phyloP scores from a whole-genome alignment of 139 green algal species.

The Chlamydomonas sp. region DNA sequence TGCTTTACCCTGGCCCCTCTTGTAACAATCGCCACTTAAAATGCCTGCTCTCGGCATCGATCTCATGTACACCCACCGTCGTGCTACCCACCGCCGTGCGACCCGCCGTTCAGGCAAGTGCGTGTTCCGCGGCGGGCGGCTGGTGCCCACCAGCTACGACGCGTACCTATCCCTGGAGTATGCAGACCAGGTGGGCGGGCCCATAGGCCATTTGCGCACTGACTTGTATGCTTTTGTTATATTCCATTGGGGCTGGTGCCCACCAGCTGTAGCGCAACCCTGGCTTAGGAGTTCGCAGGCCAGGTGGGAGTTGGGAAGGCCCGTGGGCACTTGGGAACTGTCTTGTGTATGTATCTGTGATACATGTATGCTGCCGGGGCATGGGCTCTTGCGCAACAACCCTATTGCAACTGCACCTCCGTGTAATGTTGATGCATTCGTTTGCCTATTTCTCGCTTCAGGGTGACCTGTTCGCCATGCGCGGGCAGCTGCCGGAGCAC shows the following conservation, averaged over 20 bases:
- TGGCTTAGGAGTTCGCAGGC: neutral
- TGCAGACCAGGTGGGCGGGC: constrained; percentile 13
- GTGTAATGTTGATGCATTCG: constrained; percentile 9
- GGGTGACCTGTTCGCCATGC: constrained; percentile 73
- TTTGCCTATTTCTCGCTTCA: neutral
- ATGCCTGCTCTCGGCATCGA: too few species aligned
- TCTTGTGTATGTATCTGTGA: too few species aligned
- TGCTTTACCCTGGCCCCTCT: too few species aligned
- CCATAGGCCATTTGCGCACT: too few species aligned
- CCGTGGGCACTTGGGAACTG: too few species aligned
- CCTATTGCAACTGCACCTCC: neutral
- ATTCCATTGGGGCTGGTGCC: too few species aligned
- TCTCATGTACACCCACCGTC: neutral
- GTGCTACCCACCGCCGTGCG: neutral
- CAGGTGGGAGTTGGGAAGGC: neutral
- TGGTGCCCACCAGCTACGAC: constrained; percentile 80
- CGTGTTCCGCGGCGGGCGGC: constrained; percentile 64
- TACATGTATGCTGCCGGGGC: too few species aligned
- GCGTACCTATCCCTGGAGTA: constrained; percentile 77
- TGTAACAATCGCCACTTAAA: too few species aligned
- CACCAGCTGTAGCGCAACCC: neutral
- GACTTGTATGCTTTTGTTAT: too few species aligned
- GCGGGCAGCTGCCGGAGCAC: constrained; percentile 56
- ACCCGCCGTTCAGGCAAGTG: constrained; percentile 54
- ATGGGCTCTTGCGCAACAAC: too few species aligned